Base-by-base conservation (phyloP, 768 basidiomycete species). In the Leccinum obscurum region DNA sequence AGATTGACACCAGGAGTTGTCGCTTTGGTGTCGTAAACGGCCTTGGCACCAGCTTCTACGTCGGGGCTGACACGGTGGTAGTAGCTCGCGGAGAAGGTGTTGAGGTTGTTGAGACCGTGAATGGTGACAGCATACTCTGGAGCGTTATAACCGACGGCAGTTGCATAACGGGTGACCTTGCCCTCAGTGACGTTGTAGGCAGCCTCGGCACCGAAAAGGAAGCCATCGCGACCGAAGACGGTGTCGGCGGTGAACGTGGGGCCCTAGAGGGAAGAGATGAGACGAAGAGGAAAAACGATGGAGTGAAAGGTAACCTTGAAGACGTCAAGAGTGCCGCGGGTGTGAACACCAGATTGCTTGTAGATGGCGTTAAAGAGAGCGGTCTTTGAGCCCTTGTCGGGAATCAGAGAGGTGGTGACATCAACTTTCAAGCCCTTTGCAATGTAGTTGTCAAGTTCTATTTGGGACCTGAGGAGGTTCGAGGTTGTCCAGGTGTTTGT, bases 381-480 rank as follows among this genome's bases (percentile, higher is more conserved):
- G 32, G 85, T 83, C 83, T 95, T 98, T 68, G 80, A 79, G 70
- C 87, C 86, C 77, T 93, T 95, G 71, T 92, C 90, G 51, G 96
- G 94, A 67, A 87, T 80, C 66, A 99, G 84, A 48, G 88, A 83
- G 65, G 93, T 89, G 71, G 81, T 81, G 58, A 98, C 76, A 75
- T 98, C 96, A 72, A 99, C 80, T 83, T 99, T 99, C 81, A 99
- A 86, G 63, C 96, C 97, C 80, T 95, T 90, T 69, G 96, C 93
- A 74, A 98, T 85, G 80, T 94, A 88, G 82, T 98, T 95, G 78
- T 98, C 95, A 73, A 98, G 81, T 83, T 99, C 97, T 65, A 98
- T 76, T 75, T 89, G 86, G 66, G 89, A 89, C 76, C 90, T 89
- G 81, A 99, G 90, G 72, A 89, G 77, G 83, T 99, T 99, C 74